These are phyloP conservation scores for Sordariomycetes sp. DNA, from an alignment of 2,329 filamentous ascomycete genomes.

Conservation along the genomic window DNA sequence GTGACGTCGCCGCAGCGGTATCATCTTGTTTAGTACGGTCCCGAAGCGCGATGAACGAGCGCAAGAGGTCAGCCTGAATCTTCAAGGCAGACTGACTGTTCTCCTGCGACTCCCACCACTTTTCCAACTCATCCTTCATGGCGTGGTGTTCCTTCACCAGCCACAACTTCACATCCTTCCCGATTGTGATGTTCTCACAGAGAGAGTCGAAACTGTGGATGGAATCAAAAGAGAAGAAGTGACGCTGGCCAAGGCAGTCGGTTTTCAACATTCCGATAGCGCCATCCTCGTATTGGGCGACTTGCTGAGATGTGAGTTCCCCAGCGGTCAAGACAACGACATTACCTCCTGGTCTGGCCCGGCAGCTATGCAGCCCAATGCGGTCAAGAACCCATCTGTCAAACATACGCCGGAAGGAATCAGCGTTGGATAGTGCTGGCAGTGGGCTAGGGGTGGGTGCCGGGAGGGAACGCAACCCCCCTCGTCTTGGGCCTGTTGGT, in stretches of 20 bases:
- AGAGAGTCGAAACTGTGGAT: not conserved
- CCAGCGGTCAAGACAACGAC: not conserved
- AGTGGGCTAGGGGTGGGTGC: not conserved
- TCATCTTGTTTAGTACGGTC: too few relatives aligned
- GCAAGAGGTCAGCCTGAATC: not conserved
- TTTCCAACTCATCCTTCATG: not conserved
- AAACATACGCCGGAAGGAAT: not conserved
- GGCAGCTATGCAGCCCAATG: not conserved
- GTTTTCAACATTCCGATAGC: not conserved
- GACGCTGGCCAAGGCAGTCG: not conserved
- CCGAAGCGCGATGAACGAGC: not conserved
- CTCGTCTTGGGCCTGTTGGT: too few relatives aligned
- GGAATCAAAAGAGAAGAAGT: not conserved
- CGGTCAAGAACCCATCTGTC: not conserved
- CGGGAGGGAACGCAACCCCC: too few relatives aligned
- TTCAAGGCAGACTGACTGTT: not conserved
- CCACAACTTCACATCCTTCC: not conserved
- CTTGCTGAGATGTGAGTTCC: not conserved
- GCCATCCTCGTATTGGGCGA: not conserved
- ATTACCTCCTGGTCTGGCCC: not conserved
- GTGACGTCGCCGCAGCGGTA: too few relatives aligned
- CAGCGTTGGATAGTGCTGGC: not conserved
- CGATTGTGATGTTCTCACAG: not conserved
- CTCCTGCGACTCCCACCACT: not conserved
- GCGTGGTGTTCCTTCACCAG: not conserved